Base-by-base conservation (phyloP, 305 asterid species). In the Andrographis paniculata region DNA sequence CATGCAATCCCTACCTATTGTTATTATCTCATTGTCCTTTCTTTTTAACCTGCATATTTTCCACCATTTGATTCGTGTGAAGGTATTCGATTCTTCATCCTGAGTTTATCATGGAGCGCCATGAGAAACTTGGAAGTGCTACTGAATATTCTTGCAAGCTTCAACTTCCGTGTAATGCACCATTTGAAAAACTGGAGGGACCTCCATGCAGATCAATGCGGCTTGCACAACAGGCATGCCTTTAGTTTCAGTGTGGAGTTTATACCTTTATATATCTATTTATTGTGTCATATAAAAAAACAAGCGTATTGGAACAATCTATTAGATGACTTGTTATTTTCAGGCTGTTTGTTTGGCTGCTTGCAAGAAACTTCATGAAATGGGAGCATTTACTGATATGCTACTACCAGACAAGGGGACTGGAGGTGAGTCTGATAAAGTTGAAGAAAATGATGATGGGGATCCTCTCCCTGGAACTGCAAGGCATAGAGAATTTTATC, bases 321-420 rank as follows among this genome's bases (percentile, higher is more conserved):
- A 7, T 52, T 56, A 50, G 64, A 64, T 46, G 13, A 47, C 42
- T 10, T 64, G 45, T 39, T 17, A 51, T 58, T 28, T 71, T 62
- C 75, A 92, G 99, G 94, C 96, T 56, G 99, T 78, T 65, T 92
- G 99, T 70, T 82, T 92, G 71, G 84, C 82, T 74, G 99, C 96
- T 69, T 92, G 99, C 82, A 92, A 87, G 81, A 92, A 92, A 74
- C 94, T 92, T 43, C 99, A 92, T 58, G 95, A 92, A 75, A 84
- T 87, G 99, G 99, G 99, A 44, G 96, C 99, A 56, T 87, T 92
- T 73, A 87, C 99, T 16, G 99, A 92, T 67, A 87, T 92, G 99
- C 84, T 92, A 50, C 74, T 92, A 73, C 99, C 99, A 22, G 99
- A 92, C 74, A 92, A 87, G 80, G 99, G 97, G 66, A 69, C 67